Base-by-base conservation (phyloP, 148 eudicot genomes). In the Dysphania ambrosioides region DNA sequence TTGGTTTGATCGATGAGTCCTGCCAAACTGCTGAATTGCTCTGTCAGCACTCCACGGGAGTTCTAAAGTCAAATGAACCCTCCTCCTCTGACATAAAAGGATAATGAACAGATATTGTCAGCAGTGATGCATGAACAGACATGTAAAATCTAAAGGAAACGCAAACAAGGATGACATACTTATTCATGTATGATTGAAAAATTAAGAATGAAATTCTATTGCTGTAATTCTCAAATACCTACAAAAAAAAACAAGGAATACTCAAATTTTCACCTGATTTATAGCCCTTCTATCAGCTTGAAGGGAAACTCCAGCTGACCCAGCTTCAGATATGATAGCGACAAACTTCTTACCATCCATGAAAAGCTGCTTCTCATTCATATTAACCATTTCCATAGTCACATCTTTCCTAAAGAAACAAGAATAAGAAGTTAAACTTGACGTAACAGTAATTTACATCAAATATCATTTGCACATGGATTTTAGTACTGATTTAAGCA, bases 1-100 rank as follows among this genome's bases (percentile, higher is more conserved):
- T 86, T 95, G 99, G 85, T 95, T 95, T 60, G 99, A 95, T 73
- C 99, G 89, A 75, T 95, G 99, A 47, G 99, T 95, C 87, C 99
- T 88, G 41, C 99, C 99, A 78, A 95, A 92, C 75, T 95, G 99
- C 83, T 95, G 99, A 82, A 95, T 95, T 69, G 99, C 99, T 81
- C 94, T 84, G 81, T 95, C 99, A 79, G 99, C 99, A 83, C 99
- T 92, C 99, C 99, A 95, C n/a, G 99, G 99, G 68, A 95, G 84
- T 82, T 95, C 99, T 78, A 95, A 84, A 53, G 99, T 95, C 76
- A 95, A 60, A 84, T 95, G 99, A 77, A 95, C 99, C 76, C 99
- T 85, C 83, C 99, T 87, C 85, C 80, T 95, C 99, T 95, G 85
- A 67, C 62, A 47, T 57, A 26, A 61, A 64, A 44, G 29, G 8